Evolutionary conservation across 345 rosid species (phyloP).

Genomic region (Eucalyptus shirleyi): DNA sequence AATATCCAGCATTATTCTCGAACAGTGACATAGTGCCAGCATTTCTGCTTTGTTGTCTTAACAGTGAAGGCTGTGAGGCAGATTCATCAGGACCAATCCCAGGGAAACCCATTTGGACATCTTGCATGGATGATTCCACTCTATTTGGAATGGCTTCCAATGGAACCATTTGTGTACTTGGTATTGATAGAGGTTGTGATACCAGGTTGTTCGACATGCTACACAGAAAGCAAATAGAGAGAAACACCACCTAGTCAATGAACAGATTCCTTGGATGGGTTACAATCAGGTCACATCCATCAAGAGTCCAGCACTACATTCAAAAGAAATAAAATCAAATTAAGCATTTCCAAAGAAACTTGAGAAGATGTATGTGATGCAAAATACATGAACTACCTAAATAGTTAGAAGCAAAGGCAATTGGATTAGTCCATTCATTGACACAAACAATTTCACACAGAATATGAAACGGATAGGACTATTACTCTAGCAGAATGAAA

Average conservation of each 20-base stretch:
- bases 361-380: not conserved
- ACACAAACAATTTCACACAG: not conserved
- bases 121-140: conserved; percentile 22
- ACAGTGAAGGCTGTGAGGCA: conserved; percentile 1
- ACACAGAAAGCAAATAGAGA: not conserved
- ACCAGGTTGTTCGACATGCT: conserved; percentile 45
- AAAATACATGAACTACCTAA: not conserved
- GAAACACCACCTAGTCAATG: not conserved
- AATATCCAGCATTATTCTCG: not conserved
- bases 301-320: not conserved
- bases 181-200: conserved; percentile 25
- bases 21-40: not conserved
- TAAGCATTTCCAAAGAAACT: not conserved
- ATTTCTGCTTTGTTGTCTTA: conserved; percentile 4
- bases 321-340: not conserved
- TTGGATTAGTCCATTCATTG: not conserved
- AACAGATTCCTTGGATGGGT: not conserved
- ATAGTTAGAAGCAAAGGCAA: not conserved
- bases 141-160: conserved; percentile 23
- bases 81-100: conserved; percentile 4
- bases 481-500: not conserved
- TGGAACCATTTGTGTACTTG: conserved; percentile 24
- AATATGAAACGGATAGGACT: not conserved
- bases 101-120: conserved; percentile 17
- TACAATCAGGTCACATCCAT: not conserved